Evolutionary conservation across 768 basidiomycete species (phyloP).

Genomic region (Lentinus tigrinus): DNA sequence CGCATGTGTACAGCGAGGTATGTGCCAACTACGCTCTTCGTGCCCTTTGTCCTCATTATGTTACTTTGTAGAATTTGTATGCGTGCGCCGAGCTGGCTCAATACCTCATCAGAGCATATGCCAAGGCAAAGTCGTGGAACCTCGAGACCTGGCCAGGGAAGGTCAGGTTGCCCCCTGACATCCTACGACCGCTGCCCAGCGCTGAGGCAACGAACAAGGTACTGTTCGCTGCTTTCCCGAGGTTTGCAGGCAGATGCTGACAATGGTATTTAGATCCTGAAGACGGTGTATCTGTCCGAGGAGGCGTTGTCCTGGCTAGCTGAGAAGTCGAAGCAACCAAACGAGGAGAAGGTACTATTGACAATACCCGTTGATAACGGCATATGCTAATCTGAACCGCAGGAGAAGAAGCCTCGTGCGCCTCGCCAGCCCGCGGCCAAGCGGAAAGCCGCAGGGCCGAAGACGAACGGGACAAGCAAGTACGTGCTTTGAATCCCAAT

Average conservation of each 20-base stretch:
- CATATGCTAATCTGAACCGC: slow-evolving; percentile 1
- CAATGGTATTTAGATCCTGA: slow-evolving; percentile 50
- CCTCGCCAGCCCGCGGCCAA: slow-evolving; percentile 53
- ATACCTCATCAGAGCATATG: slow-evolving; percentile 73
- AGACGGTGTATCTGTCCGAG: slow-evolving; percentile 66
- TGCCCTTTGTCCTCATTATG: background rate
- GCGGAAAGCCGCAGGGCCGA: slow-evolving; percentile 50
- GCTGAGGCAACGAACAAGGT: slow-evolving; percentile 68
- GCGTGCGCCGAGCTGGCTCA: slow-evolving; percentile 86
- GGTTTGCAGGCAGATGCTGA: background rate
- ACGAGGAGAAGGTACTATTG: slow-evolving; percentile 26
- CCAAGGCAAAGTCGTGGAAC: slow-evolving; percentile 66
- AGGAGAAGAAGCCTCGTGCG: slow-evolving; percentile 34
- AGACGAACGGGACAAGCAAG: slow-evolving; percentile 51
- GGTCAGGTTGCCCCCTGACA: slow-evolving; percentile 76
- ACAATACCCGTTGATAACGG: background rate
- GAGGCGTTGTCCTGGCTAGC: slow-evolving; percentile 57
- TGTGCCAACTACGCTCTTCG: slow-evolving; percentile 3
- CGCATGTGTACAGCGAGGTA: slow-evolving; percentile 70
- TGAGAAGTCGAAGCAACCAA: slow-evolving; percentile 33
- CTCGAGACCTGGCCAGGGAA: slow-evolving; percentile 80
- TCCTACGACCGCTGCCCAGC: slow-evolving; percentile 69
- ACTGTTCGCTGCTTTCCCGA: background rate
- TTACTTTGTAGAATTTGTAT: slow-evolving; percentile 73
- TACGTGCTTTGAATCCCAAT: slow-evolving; percentile 24